A percentile compares a stretch with the other conserved stretches of the same genome.
These are phyloP conservation scores for Colletotrichum gloeosporioides DNA, from an alignment of 2,329 filamentous ascomycete species.

Conservation along the genomic window DNA sequence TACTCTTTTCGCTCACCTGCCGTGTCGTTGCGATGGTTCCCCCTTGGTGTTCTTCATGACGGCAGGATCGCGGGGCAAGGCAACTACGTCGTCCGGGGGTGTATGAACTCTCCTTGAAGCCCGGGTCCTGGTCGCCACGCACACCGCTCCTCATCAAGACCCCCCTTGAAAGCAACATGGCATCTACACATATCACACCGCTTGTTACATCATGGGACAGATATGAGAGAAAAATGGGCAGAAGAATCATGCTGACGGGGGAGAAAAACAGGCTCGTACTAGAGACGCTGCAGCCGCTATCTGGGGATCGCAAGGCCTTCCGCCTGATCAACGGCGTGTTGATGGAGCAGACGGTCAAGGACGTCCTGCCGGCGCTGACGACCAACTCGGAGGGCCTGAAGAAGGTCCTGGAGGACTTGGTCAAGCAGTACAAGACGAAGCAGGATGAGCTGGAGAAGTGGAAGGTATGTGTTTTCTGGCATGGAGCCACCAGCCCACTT, in stretches of 20 bases:
- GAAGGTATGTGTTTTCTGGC: constrained; percentile 72
- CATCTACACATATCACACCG: constrained; percentile 10
- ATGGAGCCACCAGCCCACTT: background rate
- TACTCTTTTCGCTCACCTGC: constrained; percentile 1
- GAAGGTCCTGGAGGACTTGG: constrained; percentile 90
- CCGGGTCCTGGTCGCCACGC: constrained; percentile 21
- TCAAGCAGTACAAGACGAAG: constrained; percentile 96
- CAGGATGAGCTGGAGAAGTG: constrained; percentile 96
- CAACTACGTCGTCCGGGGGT: background rate
- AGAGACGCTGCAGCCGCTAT: constrained; percentile 85
- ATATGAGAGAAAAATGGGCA: background rate
- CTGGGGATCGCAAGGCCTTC: constrained; percentile 92
- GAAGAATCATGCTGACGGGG: background rate
- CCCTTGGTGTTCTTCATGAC: background rate
- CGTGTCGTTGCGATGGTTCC: background rate
- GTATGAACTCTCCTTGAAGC: background rate
- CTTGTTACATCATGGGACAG: background rate
- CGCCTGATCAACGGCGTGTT: constrained; percentile 98
- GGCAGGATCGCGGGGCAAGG: background rate
- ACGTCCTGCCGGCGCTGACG: constrained; percentile 88
- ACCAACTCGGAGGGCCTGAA: constrained; percentile 94
- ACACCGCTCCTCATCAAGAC: constrained; percentile 15
- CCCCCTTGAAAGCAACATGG: background rate
- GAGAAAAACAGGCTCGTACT: constrained; percentile 76
- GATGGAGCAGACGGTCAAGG: constrained; percentile 90